Conservation (phyloP, 331 rosid genomes). For the Malus hybrid region DNA sequence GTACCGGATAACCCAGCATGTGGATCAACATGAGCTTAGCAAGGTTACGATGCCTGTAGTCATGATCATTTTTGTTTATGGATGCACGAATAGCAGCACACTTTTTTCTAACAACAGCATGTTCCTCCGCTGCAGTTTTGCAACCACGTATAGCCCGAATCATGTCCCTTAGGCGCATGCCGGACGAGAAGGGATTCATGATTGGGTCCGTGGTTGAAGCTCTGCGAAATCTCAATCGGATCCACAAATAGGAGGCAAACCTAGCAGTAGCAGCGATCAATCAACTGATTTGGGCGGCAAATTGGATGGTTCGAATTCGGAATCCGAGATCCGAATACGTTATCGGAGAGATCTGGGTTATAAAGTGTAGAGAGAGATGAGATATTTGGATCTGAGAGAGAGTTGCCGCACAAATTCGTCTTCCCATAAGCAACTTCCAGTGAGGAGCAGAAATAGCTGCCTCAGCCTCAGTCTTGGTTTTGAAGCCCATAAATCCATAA, state of each 20-base stretch:
- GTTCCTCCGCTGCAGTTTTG: conserved; percentile 99
- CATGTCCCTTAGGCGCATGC: conserved; percentile 99
- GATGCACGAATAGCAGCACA: conserved; percentile 95
- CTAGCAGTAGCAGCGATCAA: conserved; percentile 18
- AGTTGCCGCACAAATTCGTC: neutral
- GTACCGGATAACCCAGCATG: conserved; percentile 99
- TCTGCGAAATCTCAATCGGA: conserved; percentile 45
- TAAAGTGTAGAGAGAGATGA: neutral
- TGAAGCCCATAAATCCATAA: too few species aligned
- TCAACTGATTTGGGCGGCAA: neutral
- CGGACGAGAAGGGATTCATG: conserved; percentile 98
- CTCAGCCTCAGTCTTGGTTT: too few species aligned
- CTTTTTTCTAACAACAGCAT: conserved; percentile 90
- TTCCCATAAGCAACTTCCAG: too few species aligned
- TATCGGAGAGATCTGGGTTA: conserved; percentile 41
- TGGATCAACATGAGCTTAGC: conserved; percentile 99
- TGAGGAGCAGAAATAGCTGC: too few species aligned
- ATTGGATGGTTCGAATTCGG: conserved; percentile 12
- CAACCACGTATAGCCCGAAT: conserved; percentile 96
- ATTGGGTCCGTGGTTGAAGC: conserved; percentile 34
- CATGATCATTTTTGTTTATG: conserved; percentile 83
- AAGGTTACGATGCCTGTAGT: conserved; percentile 92
- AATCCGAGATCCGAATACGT: conserved; percentile 48
- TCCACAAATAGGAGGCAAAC: conserved; percentile 26
- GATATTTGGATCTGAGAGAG: conserved; percentile 9